Evolutionary conservation across 2,329 filamentous ascomycete species (phyloP).

Genomic region (Trichoderma breve): DNA sequence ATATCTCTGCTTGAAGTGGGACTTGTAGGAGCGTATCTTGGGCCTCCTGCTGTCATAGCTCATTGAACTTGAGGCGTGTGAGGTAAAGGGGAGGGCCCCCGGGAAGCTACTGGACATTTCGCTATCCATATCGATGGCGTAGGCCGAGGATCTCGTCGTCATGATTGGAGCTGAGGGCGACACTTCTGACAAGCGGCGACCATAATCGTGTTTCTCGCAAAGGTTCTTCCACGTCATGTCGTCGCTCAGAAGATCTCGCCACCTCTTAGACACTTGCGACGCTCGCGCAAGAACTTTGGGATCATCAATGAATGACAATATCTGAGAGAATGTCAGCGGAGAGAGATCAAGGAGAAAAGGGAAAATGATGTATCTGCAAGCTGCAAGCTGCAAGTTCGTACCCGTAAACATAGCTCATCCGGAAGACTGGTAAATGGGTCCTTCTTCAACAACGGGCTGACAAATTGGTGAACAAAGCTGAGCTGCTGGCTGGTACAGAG

Average conservation of each 20-base stretch:
- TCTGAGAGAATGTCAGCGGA: slow-evolving; percentile 46
- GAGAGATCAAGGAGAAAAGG: background rate
- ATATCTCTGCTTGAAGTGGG: slow-evolving; percentile 96
- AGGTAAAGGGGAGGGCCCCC: slow-evolving; percentile 39
- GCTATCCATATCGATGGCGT: slow-evolving; percentile 32
- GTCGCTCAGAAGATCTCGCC: slow-evolving; percentile 90
- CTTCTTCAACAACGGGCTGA: slow-evolving; percentile 90
- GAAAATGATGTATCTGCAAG: background rate
- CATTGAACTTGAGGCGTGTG: slow-evolving; percentile 42
- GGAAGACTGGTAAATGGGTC: slow-evolving; percentile 92
- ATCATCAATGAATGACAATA: slow-evolving; percentile 95
- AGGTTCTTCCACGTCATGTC: slow-evolving; percentile 98
- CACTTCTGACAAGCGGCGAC: slow-evolving; percentile 55
- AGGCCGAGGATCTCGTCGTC: slow-evolving; percentile 32
- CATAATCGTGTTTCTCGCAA: slow-evolving; percentile 93
- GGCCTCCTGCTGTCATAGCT: slow-evolving; percentile 59
- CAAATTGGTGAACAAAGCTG: slow-evolving; percentile 94
- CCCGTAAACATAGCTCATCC: slow-evolving; percentile 86
- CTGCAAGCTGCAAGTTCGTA: slow-evolving; percentile 44
- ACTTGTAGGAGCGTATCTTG: slow-evolving; percentile 82
- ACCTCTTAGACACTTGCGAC: slow-evolving; percentile 92
- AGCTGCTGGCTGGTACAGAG: slow-evolving; percentile 93
- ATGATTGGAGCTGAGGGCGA: slow-evolving; percentile 35
- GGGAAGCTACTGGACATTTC: slow-evolving; percentile 45
- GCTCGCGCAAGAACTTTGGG: slow-evolving; percentile 89